Base-by-base conservation (phyloP, 2,329 filamentous ascomycete species). In the Epichloe scottii region DNA sequence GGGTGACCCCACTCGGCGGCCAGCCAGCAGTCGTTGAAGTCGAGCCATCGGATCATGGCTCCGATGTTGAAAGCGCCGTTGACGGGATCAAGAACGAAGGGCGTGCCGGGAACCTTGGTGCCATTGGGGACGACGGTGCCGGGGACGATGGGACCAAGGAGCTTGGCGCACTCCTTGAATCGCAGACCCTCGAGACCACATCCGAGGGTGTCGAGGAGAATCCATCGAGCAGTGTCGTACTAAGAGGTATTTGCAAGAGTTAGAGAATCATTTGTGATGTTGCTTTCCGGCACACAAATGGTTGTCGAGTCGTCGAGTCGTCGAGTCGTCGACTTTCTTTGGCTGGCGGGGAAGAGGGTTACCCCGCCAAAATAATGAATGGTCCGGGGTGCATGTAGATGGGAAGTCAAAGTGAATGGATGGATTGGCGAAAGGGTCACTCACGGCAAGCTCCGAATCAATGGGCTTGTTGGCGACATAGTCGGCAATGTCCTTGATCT, bases 21-120 rank as follows among this genome's bases (percentile, higher is more conserved):
- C 57, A 97, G 78, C 93, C 91, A 98, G 81, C 93, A 97, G 79
- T 98, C 93, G 70, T 98, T 98, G 81, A 97, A 98, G 75, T 98
- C 93, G 63, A 98, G 81, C 93, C 93, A 98, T 66, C 93, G 81
- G 74, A 98, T 95, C 85, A 95, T 95, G 63, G 93, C 87, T 62
- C 93, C 93, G 62, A 98, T 97, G 78, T 97, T 97, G 81, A 98
- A 97, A 57, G 93, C 93, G 56, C 85, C 93, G 63, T 91, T 91
- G 66, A 97, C 83, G 39, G 93, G 93, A 68, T 97, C 93, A 60
- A 98, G 83, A 72, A 94, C 85, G 74, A 91, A 97, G 59, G 86
- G 82, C 34, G 93, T 97, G 58, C 93, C 93, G 40, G 87, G 88
- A 43, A 98, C 88, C 66, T 84, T 88, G 62, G 89, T 85, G 59